Evolutionary conservation across 768 basidiomycete species (phyloP).

Genomic region (Stropharia rugosoannulata): DNA sequence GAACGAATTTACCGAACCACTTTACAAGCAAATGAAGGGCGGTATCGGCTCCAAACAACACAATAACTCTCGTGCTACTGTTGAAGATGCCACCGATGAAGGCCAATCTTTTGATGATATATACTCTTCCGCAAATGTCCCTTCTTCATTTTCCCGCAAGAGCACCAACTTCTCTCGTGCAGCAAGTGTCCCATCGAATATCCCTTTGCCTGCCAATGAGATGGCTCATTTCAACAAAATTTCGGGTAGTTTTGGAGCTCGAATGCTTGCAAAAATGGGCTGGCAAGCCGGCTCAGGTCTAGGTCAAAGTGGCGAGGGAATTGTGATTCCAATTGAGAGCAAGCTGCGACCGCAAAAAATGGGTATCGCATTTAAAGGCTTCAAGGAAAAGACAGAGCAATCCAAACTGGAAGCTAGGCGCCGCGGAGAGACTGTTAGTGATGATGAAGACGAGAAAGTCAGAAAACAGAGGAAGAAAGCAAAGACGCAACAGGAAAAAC

Average conservation of each 20-base stretch:
- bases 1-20: not conserved
- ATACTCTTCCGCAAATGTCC: conserved; percentile 26
- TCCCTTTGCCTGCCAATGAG: conserved; percentile 63
- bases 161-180: conserved; percentile 52
- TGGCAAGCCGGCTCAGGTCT: conserved; percentile 86
- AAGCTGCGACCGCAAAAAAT: conserved; percentile 83
- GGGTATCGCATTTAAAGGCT: conserved; percentile 87
- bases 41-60: conserved; percentile 14
- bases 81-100: not conserved
- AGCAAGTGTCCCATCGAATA: conserved; percentile 42
- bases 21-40: conserved; percentile 26
- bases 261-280: conserved; percentile 93
- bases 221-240: conserved; percentile 82
- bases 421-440: conserved; percentile 71
- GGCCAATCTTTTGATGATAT: not conserved
- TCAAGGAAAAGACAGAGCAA: conserved; percentile 86
- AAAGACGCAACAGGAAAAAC: conserved; percentile 53
- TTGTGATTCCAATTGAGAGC: conserved; percentile 84
- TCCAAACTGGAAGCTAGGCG: conserved; percentile 77
- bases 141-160: conserved; percentile 39
- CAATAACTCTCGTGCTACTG: not conserved
- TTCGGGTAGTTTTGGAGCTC: conserved; percentile 76
- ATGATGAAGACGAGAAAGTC: conserved; percentile 59
- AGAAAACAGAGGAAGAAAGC: conserved; percentile 54
- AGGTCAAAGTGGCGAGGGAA: conserved; percentile 74